Evolutionary conservation across 768 basidiomycete species (phyloP), one percentile per base, ranked within the genome.

Genomic region (Candolleomyces eurysporus): DNA sequence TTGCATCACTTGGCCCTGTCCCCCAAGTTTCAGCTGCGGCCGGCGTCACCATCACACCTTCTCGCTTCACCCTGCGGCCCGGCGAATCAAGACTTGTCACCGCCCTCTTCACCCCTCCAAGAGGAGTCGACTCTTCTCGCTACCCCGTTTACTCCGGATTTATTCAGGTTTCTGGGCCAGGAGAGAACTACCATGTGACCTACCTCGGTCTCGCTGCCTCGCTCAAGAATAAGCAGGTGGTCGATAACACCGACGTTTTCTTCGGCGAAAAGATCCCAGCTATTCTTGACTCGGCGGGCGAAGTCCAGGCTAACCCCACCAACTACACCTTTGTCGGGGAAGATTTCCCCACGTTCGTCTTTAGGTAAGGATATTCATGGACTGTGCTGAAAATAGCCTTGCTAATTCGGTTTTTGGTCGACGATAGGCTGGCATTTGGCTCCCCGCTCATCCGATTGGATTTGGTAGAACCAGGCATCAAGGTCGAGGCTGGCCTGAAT

Each of bases 101-200:
- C 7, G 77, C 78, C 9, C 68, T 67, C 19, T 80, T 89, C 71
- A 73, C 67, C 0, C 76, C 79, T 0, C 86, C 86, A 0, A 61
- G 63, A 0, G 70, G 79, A 0, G 70, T 76, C 11, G 70, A 82
- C 56, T 73, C 79, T 21, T 69, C 75, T 31, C 72, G 77, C 5
- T 78, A 84, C 68, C 85, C 86, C 14, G 74, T 85, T 56, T 86
- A 81, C 71, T 83, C 83, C 31, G 85, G 85, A 3, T 85, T 76
- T 72, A 81, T 88, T 39, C 73, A 79, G 49, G 66, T 79, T 39
- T 71, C 72, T 56, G 76, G 72, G 53, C 69, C 67, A 16, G 61
- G 65, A 14, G 75, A 79, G 59, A 75, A 65, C 36, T 69, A 73
- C 60, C 73, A 78, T 22, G 74, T 78, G 21, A 73, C 79, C 0